Base-by-base conservation (phyloP, 2,329 filamentous ascomycete genomes). In the Neobulgaria alba region DNA sequence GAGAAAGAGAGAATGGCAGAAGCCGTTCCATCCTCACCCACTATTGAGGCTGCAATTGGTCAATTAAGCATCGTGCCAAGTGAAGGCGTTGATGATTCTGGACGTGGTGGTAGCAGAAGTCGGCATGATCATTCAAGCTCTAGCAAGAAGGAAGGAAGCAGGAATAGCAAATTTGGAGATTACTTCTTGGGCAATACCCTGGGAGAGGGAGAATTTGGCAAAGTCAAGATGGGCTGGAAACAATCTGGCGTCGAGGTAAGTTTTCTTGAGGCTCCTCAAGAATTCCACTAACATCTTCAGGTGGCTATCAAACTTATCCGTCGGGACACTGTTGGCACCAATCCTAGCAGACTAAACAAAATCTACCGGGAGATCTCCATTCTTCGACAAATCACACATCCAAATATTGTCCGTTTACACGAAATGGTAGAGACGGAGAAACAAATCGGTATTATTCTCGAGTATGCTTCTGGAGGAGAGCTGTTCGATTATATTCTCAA, bases 371-470 rank as follows among this genome's bases (percentile, higher is more conserved):
- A 98, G 64, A 95, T 98, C 47, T 77, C 85, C 32, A 98, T 98
- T 55, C 70, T 98, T 36, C 77, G 79, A 45, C 86, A 82, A 53
- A 79, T 93, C 33, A 85, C 89, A 30, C 92, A 98, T 63, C 89
- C 90, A 15, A 98, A 98, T 61, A 98, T 98, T 60, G 92, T 98
- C 39, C 82, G 85, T 46, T 70, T 98, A 38, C 90, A 96, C 64
- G 93, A 98, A 65, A 96, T 98, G 85, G 89, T 95, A 20, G 90
- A 96, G 64, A 96, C 92, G 0, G 89, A 96, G 58, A 79, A 87
- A 50, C 88, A 96, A 56, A 98, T 96, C 63, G 92, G 92, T 51
- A 96, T 98, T 57, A 94, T 98, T 54, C 76, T 98, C 55, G 92
- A 98, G 65, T 98, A 98, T 61, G 92, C 92, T 4, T 98, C 92